Evolutionary conservation across 805 yeast species (phyloP).

Genomic region (Saccharomycopsis javanensis): DNA sequence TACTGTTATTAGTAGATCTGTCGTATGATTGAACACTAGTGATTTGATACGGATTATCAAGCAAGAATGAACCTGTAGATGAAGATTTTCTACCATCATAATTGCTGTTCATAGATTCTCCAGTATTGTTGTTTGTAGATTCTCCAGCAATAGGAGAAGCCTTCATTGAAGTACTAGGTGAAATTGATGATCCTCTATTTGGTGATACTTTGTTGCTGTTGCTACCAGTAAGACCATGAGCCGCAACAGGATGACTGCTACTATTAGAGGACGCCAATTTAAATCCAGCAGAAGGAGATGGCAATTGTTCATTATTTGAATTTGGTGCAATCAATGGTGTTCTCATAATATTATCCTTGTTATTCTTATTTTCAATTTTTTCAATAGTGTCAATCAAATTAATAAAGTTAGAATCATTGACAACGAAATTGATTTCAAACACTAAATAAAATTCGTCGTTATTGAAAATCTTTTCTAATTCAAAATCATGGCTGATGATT

Average conservation of each 20-base stretch:
- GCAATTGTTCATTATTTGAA: not conserved
- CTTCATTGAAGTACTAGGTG: not conserved
- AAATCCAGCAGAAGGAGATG: not conserved
- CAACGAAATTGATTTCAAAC: constrained; percentile 2
- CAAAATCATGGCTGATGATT: constrained; percentile 11
- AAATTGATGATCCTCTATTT: not conserved
- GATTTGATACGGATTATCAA: constrained; percentile 9
- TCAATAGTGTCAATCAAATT: constrained; percentile 1
- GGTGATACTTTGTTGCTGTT: not conserved
- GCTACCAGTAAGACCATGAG: not conserved
- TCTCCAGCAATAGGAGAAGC: not conserved
- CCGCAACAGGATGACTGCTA: not conserved
- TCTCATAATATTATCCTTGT: not conserved
- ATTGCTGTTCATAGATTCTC: not conserved
- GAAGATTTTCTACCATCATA: not conserved
- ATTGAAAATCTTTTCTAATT: constrained; percentile 11
- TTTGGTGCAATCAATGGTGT: not conserved
- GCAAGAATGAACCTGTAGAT: not conserved
- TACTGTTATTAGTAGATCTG: constrained; percentile 1
- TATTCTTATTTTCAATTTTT: not conserved
- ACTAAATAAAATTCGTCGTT: constrained; percentile 4
- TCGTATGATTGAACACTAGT: constrained; percentile 6
- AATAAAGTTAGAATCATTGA: not conserved
- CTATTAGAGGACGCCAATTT: not conserved
- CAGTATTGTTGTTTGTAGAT: not conserved